Evolutionary conservation across 306 rosid species (phyloP).

Genomic region (Dalbergia cultrata): DNA sequence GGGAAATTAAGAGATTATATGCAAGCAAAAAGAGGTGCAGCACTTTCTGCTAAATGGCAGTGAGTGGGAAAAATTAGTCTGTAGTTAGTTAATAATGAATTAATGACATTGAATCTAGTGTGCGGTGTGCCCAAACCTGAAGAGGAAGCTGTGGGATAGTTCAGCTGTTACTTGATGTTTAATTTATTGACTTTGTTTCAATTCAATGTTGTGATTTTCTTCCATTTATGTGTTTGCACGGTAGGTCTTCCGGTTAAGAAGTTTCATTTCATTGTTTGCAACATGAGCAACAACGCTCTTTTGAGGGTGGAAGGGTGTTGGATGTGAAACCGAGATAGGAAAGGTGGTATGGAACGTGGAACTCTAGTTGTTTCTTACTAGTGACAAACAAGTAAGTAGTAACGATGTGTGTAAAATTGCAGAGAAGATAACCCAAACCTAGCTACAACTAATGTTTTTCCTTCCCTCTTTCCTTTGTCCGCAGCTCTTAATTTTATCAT

Average conservation of each 20-base stretch:
- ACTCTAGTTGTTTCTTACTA: not conserved
- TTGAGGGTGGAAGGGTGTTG: not conserved
- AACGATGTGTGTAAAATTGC: not conserved
- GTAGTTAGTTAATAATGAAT: too few relatives aligned
- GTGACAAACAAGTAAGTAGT: not conserved
- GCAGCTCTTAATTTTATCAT: slow-evolving; percentile 3
- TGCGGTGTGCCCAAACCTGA: not conserved
- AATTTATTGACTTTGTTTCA: not conserved
- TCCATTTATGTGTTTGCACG: not conserved
- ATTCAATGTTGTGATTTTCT: not conserved
- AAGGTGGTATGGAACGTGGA: not conserved
- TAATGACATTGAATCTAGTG: too few relatives aligned
- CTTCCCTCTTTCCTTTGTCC: not conserved
- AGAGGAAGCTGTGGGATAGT: not conserved
- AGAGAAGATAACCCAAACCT: not conserved
- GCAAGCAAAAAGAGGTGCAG: not conserved
- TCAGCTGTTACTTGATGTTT: not conserved
- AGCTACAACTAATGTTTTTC: not conserved
- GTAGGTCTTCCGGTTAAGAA: not conserved
- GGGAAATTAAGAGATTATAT: not conserved
- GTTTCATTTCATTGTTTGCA: not conserved
- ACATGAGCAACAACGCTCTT: not conserved
- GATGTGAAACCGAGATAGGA: not conserved
- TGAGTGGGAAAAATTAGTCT: not conserved
- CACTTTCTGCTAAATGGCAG: not conserved